phyloP scores from a whole-genome alignment of 257 asterid genomes.

The Coffea eugenioides region DNA sequence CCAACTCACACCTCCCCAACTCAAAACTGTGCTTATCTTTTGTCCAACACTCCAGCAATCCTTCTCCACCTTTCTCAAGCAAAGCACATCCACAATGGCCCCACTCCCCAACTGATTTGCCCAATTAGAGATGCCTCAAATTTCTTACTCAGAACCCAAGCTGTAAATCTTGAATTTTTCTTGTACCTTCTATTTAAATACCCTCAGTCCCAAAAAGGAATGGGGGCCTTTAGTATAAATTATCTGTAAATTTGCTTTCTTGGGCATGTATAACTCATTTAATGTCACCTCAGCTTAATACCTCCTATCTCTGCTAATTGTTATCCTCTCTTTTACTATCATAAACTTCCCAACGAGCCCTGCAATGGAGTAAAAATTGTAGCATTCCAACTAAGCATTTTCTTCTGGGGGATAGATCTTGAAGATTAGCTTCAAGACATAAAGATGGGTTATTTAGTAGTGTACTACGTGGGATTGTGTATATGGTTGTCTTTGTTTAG shows the following conservation, averaged over 20 bases:
- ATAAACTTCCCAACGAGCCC: neutral
- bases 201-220: neutral
- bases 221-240: neutral
- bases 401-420: conserved; percentile 23
- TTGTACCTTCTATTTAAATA: neutral
- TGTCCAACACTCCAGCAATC: conserved; percentile 17
- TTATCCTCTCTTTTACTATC: neutral
- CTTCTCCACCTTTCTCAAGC: conserved; percentile 24
- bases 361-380: neutral
- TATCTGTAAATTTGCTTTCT: neutral
- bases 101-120: conserved; percentile 25
- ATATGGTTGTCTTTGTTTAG: conserved; percentile 22
- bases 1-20: neutral
- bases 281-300: neutral
- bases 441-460: conserved; percentile 25
- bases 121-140: neutral
- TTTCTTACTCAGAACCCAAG: neutral
- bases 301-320: neutral
- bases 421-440: neutral
- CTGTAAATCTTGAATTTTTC: conserved; percentile 3
- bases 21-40: conserved; percentile 10
- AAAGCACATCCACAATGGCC: conserved; percentile 21
- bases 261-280: conserved; percentile 6
- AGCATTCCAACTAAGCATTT: neutral
- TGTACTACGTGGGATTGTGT: conserved; percentile 7